phyloP scores from a whole-genome alignment of 2,329 filamentous ascomycete genomes.

The Scedosporium boydii region DNA sequence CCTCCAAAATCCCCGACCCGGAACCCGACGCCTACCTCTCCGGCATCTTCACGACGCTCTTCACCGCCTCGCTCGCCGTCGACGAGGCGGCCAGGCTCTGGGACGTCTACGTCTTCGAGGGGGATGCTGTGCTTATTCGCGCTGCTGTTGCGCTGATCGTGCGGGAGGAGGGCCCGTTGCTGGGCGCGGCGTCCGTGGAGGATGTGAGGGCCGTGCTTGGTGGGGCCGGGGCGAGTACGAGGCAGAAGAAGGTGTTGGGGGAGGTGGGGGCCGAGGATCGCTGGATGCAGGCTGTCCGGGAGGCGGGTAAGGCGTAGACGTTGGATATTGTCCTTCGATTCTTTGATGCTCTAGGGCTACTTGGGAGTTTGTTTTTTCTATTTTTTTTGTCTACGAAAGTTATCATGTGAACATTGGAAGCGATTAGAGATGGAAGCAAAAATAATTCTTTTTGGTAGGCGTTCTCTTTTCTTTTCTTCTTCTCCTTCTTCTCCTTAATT shows the following conservation, averaged over 20 bases:
- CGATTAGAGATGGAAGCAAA: no score
- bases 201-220: slow-evolving; percentile 33
- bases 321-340: no score
- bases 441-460: no score
- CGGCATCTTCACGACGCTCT: slow-evolving; percentile 53
- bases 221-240: slow-evolving; percentile 19
- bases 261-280: slow-evolving; percentile 38
- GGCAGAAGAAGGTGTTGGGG: slow-evolving; percentile 25
- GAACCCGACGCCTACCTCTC: slow-evolving; percentile 46
- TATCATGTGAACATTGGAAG: no score
- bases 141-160: slow-evolving; percentile 60
- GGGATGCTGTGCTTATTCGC: slow-evolving; percentile 61
- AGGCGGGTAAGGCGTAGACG: slow-evolving; percentile 25
- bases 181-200: slow-evolving; percentile 32
- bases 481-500: no score
- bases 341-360: no score
- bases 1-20: slow-evolving; percentile 33
- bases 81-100: slow-evolving; percentile 66
- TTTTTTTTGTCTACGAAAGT: no score
- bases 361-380: no score
- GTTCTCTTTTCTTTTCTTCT: no score
- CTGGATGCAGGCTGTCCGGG: slow-evolving; percentile 30
- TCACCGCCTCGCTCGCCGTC: slow-evolving; percentile 52
- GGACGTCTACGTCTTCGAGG: slow-evolving; percentile 79
- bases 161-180: slow-evolving; percentile 39